Base-by-base conservation (phyloP, 23 red algal species). In the Chondrus crispus region DNA sequence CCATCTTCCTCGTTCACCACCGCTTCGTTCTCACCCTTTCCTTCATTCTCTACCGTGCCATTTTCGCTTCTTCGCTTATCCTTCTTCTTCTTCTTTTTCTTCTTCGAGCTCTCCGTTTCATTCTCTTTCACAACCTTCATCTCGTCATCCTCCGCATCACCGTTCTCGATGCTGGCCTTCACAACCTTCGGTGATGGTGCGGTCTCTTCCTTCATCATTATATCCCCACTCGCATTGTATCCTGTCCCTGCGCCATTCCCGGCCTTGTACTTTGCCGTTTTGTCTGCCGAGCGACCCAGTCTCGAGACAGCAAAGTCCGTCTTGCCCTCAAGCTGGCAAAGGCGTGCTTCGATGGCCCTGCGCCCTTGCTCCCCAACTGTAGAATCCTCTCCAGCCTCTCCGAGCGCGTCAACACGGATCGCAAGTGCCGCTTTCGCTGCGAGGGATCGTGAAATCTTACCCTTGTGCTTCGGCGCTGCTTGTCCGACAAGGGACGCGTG, bases 401-500 rank as follows among this genome's bases (percentile, higher is more conserved):
- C 88, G 19, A 99, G 89, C 33, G 94, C 91, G 74, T 99, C 97
- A 10, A 96, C 89, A 18, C 97, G 94, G 5, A 95, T 85, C 6
- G 97, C 88, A 35, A 99, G 92, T n/a, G 94, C 80, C 35, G 84
- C 87, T 57, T 99, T 99, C 44, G 94, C 92, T 2, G 97, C 97
- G 8, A 99, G 90, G 38, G 93, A 89, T 28, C 97, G 82, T 19
- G 97, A 99, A 58, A 99, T 96, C 77, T 96, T 95, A 11, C 97
- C 97, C 88, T 99, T 99, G 73, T 91, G 94, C 41, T 96, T 95
- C 3, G 91, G 91, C 39, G 91, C 75, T 2, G 97, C 97, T 53
- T 92, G 89, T 2, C 97, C 97, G 19, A 99, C 95, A 39, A 99
- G 42, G 10, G 93, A 95, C 1, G 97, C 94, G 83, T 99, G 97